A percentile compares a stretch with the other conserved stretches of the same genome.
Conservation (phyloP, 352 stramenopile genomes). For the Globisporangium lucens region DNA sequence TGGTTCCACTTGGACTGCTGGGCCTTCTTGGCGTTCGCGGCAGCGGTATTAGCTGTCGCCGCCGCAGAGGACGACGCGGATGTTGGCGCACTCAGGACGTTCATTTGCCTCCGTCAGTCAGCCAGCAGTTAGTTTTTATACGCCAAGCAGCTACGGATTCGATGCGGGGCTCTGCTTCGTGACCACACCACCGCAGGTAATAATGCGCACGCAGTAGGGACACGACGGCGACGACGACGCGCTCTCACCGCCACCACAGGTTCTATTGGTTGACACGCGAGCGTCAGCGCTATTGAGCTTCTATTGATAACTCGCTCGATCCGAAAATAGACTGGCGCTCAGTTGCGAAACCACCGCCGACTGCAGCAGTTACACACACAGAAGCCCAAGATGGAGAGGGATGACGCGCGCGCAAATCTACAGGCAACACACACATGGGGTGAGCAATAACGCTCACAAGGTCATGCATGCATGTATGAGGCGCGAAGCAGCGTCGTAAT, state of each 20-base stretch:
- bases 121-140: not conserved
- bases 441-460: not conserved
- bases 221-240: not conserved
- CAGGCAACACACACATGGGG: not conserved
- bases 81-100: constrained; percentile 3
- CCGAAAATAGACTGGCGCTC: not conserved
- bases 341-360: constrained; percentile 13
- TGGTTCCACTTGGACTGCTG: constrained; percentile 45
- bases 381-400: not conserved
- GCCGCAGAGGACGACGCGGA: not conserved
- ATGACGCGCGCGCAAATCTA: not conserved
- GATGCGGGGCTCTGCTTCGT: not conserved
- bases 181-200: not conserved
- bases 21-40: not conserved
- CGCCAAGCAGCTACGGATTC: constrained; percentile 5
- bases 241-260: constrained; percentile 4
- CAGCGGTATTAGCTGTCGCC: not conserved
- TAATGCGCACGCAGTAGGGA: not conserved
- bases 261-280: constrained; percentile 7
- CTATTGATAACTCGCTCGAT: not conserved
- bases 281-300: not conserved
- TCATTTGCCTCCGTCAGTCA: constrained; percentile 1
- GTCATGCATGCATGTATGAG: not conserved
- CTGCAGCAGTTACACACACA: constrained; percentile 13
- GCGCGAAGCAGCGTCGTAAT: not conserved